Percentiles rank a stretch among this genome's conserved stretches.
These are phyloP conservation scores for Wakefieldia striispora DNA, from an alignment of 768 basidiomycete species.

Conservation along the genomic window DNA sequence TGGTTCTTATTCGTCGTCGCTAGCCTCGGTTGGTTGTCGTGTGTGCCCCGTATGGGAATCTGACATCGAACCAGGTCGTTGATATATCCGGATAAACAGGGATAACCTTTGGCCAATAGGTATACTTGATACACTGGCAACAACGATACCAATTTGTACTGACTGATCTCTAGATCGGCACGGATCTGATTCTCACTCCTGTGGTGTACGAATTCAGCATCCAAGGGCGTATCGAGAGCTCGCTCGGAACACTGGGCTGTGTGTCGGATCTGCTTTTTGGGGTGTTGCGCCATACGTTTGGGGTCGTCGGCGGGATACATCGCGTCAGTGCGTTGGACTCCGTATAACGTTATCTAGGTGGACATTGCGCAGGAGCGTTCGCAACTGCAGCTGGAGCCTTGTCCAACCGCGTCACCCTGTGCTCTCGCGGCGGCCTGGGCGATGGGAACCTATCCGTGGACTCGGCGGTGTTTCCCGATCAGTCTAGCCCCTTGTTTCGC, in stretches of 20 bases:
- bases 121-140: neutral
- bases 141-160: neutral
- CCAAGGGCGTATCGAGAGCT: slow-evolving; percentile 59
- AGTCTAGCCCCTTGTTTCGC: slow-evolving; percentile 10
- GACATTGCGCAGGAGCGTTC: slow-evolving; percentile 65
- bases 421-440: slow-evolving; percentile 57
- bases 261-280: slow-evolving; percentile 70
- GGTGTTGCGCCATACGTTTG: slow-evolving; percentile 67
- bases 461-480: slow-evolving; percentile 72
- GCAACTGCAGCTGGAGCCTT: slow-evolving; percentile 62
- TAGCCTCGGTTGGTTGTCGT: slow-evolving; percentile 79
- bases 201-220: slow-evolving; percentile 66
- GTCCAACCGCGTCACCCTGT: slow-evolving; percentile 48
- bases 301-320: slow-evolving; percentile 54
- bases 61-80: neutral
- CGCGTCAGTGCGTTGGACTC: neutral
- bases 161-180: slow-evolving; percentile 45
- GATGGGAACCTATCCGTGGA: slow-evolving; percentile 77
- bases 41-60: slow-evolving; percentile 25
- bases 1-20: slow-evolving; percentile 63
- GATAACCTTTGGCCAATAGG: slow-evolving; percentile 75
- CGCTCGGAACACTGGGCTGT: slow-evolving; percentile 67
- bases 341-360: slow-evolving; percentile 37
- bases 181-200: slow-evolving; percentile 60
- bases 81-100: slow-evolving; percentile 31